Evolutionary conservation across 2,329 filamentous ascomycete species (phyloP), one percentile per base, ranked within the genome.

Genomic region (Aspergillus novoparasiticus): DNA sequence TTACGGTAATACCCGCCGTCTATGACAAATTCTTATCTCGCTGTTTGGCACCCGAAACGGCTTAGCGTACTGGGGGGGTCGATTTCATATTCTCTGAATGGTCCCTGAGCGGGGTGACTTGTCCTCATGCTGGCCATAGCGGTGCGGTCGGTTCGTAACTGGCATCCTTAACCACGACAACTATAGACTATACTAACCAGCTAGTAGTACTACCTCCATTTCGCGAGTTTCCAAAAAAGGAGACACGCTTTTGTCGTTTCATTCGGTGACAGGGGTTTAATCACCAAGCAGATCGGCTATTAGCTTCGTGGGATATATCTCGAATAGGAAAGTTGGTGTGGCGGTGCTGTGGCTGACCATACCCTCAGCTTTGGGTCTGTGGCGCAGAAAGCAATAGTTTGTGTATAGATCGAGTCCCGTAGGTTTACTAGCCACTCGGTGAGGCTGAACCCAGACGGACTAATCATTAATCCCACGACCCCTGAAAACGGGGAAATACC

Each of bases 21-120:
- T 2, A 39, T 57, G 57, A 63, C 61, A 63, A 63, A 63, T 60
- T 23, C 14, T 34, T 51, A 21, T 34, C 57, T 60, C 57, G 53
- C 61, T 28, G 43, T 57, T 41, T 63, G 12, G 32, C 50, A 26
- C 58, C 34, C 12, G 28, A 63, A 63, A 34, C 28, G 61, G 60
- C 6, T 34, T 57, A 26, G 23, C 26, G 26, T 28, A 6, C 23
- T 26, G 32, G 48, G 34, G 34, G 30, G 1, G 30, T 11, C 11
- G 30, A 34, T 34, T 34, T 34, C 30, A 34, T 30, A 34, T 57
- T 30, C 21, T 30, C 16, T 43, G 8, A 10, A 43, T 21, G 30
- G 50, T 56, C 30, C 53, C 30, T 51, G 58, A 32, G 28, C 28
- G 36, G 58, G 50, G 48, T 43, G 50, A 51, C 41, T 26, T 58